Base-by-base conservation (phyloP, 2,329 filamentous ascomycete genomes). In the Phialocephala sp. region DNA sequence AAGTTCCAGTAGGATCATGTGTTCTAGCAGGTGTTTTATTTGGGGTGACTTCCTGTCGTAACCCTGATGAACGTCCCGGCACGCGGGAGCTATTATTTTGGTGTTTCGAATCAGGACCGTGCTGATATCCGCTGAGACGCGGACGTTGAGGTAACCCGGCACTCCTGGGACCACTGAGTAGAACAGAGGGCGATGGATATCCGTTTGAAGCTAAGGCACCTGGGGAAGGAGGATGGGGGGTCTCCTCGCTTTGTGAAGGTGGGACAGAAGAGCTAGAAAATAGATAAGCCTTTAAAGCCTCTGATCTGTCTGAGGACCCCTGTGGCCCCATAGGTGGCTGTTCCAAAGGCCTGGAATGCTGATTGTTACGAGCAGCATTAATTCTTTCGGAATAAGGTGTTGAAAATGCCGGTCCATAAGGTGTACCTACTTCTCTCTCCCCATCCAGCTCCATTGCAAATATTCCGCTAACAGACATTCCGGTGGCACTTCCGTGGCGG, bases 371-470 rank as follows among this genome's bases (percentile, higher is more conserved):
- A 24, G 83, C 85, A 60, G 86, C 86, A 64, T 82, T 83, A 65
- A 89, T 88, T 52, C 87, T 84, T 66, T 89, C 85, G 6, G 84
- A 79, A 70, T 87, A 89, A 0, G 87, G 86, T 0, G 89, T 90
- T 4, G 90, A 89, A 75, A 92, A 91, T 1, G 89, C 85, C 35
- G 88, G 88, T 3, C 85, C 90, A 70, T 88, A 85, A 36, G 82
- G 80, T 55, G 80, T 82, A 52, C 82, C 81, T 22, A 83, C 82
- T 47, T 77, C 78, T n/a, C 81, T 76, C 20, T 82, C 84, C 27
- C 85, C 84, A 69, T 92, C 88, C 55, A 93, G 80, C 74, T 96
- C 92, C 68, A 88, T 84, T 8, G 87, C 77, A 66, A 93, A 91
- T 36, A 91, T 84, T 27, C 84, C 85, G 60, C 83, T 82, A 36